Evolutionary conservation across 345 rosid genomes (phyloP).

Genomic region (Lepidium aucheri): DNA sequence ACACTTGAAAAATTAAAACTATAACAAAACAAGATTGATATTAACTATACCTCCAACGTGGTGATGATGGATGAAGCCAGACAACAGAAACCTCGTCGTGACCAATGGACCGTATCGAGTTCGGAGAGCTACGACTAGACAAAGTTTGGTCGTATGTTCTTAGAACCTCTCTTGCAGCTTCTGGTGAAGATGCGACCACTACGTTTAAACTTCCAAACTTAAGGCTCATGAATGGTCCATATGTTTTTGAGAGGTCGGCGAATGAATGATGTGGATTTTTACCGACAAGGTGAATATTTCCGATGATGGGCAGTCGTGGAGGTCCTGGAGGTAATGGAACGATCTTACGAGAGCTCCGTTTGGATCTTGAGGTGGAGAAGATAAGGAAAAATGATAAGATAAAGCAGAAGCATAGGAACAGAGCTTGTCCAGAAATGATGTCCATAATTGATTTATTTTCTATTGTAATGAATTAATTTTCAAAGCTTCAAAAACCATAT

Average conservation of each 20-base stretch:
- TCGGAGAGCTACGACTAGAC: constrained; percentile 10
- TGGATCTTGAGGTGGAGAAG: neutral
- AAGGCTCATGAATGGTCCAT: constrained; percentile 41
- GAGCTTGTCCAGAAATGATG: neutral
- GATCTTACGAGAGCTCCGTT: neutral
- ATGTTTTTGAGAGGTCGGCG: constrained; percentile 26
- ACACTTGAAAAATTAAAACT: too few species aligned
- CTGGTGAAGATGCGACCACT: constrained; percentile 21
- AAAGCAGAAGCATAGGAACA: constrained; percentile 3
- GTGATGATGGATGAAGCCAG: constrained; percentile 18
- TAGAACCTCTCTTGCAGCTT: constrained; percentile 21
- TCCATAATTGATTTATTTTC: neutral
- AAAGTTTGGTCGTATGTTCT: constrained; percentile 28
- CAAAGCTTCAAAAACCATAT: neutral
- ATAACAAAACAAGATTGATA: too few species aligned
- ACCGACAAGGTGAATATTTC: constrained; percentile 37
- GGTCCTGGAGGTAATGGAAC: constrained; percentile 24
- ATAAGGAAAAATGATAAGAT: constrained; percentile 4
- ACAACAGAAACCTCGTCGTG: constrained; percentile 21
- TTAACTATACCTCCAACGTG: constrained; percentile 31
- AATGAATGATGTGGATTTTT: constrained; percentile 30
- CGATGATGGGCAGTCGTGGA: constrained; percentile 27
- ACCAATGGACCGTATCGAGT: neutral
- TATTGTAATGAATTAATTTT: neutral
- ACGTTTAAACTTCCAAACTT: constrained; percentile 17